These are phyloP conservation scores for Nothophytophthora sp. DNA, from an alignment of 352 stramenopile genomes.

Conservation along the genomic window DNA sequence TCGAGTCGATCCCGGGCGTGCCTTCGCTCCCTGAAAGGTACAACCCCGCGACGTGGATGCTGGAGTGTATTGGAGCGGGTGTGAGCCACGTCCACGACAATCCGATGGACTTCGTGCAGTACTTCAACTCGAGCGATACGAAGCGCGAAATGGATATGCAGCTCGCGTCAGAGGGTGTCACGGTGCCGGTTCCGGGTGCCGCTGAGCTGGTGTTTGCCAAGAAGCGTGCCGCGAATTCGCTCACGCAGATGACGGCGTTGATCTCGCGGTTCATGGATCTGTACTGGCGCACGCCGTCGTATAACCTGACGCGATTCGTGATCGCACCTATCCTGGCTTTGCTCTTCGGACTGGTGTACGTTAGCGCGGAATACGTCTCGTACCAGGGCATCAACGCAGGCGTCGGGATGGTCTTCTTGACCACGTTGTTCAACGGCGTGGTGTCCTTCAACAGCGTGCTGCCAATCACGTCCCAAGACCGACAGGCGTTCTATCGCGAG, in stretches of 20 bases:
- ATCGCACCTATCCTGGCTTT: constrained; percentile 35
- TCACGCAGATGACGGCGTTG: constrained; percentile 33
- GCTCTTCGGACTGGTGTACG: constrained; percentile 48
- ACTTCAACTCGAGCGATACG: constrained; percentile 25
- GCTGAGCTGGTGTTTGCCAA: constrained; percentile 26
- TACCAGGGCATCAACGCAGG: constrained; percentile 53
- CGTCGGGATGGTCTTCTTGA: constrained; percentile 86
- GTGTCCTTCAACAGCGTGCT: constrained; percentile 77
- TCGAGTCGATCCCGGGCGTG: constrained; percentile 47
- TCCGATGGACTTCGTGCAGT: constrained; percentile 21
- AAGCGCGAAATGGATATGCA: constrained; percentile 22
- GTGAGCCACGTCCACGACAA: constrained; percentile 19
- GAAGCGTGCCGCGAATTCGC: constrained; percentile 33
- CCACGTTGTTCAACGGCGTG: constrained; percentile 81
- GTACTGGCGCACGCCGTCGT: constrained; percentile 67
- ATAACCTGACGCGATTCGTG: constrained; percentile 76
- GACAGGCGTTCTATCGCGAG: constrained; percentile 86
- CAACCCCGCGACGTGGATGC: constrained; percentile 88
- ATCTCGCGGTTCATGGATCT: constrained; percentile 38
- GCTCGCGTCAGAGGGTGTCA: constrained; percentile 27
- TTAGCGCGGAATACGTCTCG: constrained; percentile 39
- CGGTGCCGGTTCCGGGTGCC: constrained; percentile 6
- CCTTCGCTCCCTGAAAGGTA: constrained; percentile 37
- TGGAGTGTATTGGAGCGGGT: constrained; percentile 72
- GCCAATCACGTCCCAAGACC: constrained; percentile 70